Evolutionary conservation across 2,329 filamentous ascomycete species (phyloP), one percentile per base, ranked within the genome.

Genomic region (Nemania diffusa): DNA sequence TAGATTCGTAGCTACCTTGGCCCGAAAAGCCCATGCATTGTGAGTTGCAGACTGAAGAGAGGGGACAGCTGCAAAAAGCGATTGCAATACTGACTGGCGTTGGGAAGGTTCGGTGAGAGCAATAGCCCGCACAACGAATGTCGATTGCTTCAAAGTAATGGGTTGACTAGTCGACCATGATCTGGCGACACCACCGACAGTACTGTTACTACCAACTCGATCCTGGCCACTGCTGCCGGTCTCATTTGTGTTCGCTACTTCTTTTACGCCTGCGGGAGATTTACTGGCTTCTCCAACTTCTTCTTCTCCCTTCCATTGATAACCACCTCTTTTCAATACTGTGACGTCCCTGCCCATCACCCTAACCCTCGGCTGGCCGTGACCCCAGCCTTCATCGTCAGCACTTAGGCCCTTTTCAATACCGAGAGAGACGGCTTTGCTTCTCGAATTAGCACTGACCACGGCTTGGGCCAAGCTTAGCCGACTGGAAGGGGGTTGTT

Each of bases 391-490:
- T 73, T 92, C 88, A 44, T 92, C 88, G 52, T 92, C 91, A 0
- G 89, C 90, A 42, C 84, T 85, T 7, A 85, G 83, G 0, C 88
- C 87, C 57, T 84, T 87, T 69, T 92, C 88, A 22, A 97, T 82
- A 0, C 93, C 93, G 32, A 97, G 80, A 69, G 87, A 91, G 29
- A 90, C 84, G 9, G 93, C 93, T 79, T 94, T 94, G 40, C 87
- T 88, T 70, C 90, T 87, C 67, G 91, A 93, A 75, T 95, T 96
- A 29, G 89, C 89, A 76, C 92, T 94, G 17, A 97, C 92, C 1
- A 96, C 90, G 0, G 92, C 93, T 78, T 97, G 93, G 0, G 90
- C 92, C 22, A 97, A 82, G 75, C 93, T 97, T 22, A 97, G 81
- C 53, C 92, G 85, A 76, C 92, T 95, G n/a, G 92, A 96, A 2